Conservation (phyloP, 495 filamentous ascomycete species). For the Beverwykella pulmonaria region DNA sequence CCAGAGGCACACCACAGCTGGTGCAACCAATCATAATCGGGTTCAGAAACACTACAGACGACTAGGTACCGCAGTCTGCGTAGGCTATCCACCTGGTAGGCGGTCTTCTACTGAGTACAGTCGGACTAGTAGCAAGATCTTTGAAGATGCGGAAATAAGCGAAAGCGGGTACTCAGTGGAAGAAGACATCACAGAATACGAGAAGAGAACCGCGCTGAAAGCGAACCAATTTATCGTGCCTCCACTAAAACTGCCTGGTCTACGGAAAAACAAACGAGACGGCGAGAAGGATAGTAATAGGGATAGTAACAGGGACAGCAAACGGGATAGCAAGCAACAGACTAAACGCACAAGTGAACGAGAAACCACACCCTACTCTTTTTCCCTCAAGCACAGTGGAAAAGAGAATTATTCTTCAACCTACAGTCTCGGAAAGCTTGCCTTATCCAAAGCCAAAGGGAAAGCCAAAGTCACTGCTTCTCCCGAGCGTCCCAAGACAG, state of each 20-base stretch:
- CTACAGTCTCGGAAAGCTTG: conserved; percentile 5
- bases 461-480: conserved; percentile 12
- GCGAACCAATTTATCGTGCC: conserved; percentile 20
- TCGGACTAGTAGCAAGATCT: conserved; percentile 20
- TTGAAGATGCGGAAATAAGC: conserved; percentile 30
- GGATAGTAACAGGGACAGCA: conserved; percentile 3
- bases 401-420: conserved; percentile 33
- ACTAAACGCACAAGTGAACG: conserved; percentile 8
- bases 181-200: conserved; percentile 18
- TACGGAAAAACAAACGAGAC: conserved; percentile 11
- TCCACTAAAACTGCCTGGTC: conserved; percentile 4
- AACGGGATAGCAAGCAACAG: conserved; percentile 5
- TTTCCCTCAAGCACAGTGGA: conserved; percentile 22
- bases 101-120: conserved; percentile 17
- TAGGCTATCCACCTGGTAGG: neutral
- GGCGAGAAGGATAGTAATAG: neutral
- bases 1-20: neutral
- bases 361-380: conserved; percentile 17
- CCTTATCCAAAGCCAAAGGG: neutral
- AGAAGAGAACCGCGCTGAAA: conserved; percentile 12
- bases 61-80: conserved; percentile 13
- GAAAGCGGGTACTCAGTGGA: conserved; percentile 25
- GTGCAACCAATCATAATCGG: neutral
- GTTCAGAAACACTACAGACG: conserved; percentile 10
- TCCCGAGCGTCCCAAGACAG: conserved; percentile 19